phyloP scores from a whole-genome alignment of 2,329 filamentous ascomycete species.

The Pseudocercospora fuligena region DNA sequence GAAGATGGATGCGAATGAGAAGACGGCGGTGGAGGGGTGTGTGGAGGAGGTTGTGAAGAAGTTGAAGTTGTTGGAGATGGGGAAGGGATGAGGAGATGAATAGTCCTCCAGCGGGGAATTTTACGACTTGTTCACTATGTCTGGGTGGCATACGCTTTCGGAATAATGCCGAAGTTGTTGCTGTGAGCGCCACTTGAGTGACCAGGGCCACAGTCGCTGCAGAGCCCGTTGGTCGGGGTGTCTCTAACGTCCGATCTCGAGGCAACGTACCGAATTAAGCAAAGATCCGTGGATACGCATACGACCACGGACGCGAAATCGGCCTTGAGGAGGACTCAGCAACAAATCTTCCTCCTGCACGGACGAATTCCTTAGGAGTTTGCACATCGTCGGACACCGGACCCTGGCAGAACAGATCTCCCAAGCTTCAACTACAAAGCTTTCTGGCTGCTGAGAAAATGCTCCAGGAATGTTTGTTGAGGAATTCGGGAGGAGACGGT shows the following conservation, averaged over 20 bases:
- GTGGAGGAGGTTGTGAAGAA: constrained; percentile 47
- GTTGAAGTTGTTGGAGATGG: constrained; percentile 36
- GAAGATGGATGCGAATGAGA: constrained; percentile 63
- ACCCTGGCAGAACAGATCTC: background rate
- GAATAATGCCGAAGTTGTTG: no score
- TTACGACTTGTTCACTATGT: no score
- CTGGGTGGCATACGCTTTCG: no score
- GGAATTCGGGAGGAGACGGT: no score
- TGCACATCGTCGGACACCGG: background rate
- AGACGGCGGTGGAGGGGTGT: constrained; percentile 39
- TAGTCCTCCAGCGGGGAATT: no score
- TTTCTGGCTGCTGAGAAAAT: background rate
- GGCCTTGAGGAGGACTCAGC: background rate
- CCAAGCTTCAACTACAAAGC: background rate
- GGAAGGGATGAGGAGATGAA: constrained; percentile 14
- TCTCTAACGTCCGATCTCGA: no score
- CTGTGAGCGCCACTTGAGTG: no score
- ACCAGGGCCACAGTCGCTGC: no score
- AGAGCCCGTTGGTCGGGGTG: no score
- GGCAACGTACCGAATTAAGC: no score
- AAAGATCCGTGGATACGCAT: no score
- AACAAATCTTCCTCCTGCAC: background rate
- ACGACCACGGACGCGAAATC: background rate
- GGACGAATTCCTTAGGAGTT: background rate
- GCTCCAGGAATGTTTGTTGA: no score